Percentiles rank a stretch among this genome's conserved stretches.
Evolutionary conservation across 208 protist species (phyloP).

Genomic region (Naegleria fowleri): DNA sequence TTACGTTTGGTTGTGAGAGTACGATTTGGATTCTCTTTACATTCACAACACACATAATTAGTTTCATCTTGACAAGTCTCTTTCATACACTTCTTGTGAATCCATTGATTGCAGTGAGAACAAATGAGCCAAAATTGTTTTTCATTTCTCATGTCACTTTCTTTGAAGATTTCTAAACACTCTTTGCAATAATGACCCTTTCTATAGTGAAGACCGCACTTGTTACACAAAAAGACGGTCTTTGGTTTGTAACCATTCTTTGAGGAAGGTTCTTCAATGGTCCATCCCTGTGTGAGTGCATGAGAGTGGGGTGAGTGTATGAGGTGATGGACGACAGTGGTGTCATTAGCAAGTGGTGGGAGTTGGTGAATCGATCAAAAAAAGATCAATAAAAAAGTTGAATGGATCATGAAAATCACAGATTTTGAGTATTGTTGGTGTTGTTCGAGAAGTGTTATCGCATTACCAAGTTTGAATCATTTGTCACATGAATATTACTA

Average conservation of each 20-base stretch:
- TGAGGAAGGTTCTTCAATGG: not conserved
- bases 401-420: not conserved
- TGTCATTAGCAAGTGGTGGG: too few species aligned
- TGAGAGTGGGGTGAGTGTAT: too few species aligned
- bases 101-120: not conserved
- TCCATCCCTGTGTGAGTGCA: not conserved
- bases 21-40: not conserved
- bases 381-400: not conserved
- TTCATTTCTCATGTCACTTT: not conserved
- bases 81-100: constrained; percentile 21
- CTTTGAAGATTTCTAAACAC: constrained; percentile 18
- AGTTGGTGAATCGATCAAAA: too few species aligned
- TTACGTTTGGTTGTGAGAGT: not conserved
- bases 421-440: too few species aligned
- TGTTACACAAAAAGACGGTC: constrained; percentile 1
- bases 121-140: not conserved
- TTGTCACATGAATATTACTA: too few species aligned
- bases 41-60: not conserved
- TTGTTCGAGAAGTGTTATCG: too few species aligned
- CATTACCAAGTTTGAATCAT: not conserved
- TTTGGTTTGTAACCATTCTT: not conserved
- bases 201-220: not conserved
- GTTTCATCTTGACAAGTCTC: not conserved
- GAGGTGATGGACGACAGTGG: too few species aligned
- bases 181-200: constrained; percentile 1